These are phyloP conservation scores for Flaveria ramosissima DNA, from an alignment of 129 eudicot genomes.

Conservation along the genomic window DNA sequence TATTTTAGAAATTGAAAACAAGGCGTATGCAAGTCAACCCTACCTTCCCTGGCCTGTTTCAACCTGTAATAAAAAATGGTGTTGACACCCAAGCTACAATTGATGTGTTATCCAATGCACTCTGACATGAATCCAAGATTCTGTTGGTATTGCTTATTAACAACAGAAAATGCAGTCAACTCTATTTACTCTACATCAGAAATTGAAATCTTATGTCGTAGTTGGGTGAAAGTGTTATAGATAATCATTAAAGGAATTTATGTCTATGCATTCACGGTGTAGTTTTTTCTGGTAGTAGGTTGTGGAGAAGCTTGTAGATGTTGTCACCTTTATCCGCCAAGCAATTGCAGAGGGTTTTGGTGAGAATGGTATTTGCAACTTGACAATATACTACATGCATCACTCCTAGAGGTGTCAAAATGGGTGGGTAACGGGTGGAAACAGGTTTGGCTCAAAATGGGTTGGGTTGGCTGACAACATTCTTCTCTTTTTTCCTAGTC, in stretches of 20 bases:
- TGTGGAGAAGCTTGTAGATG: slow-evolving; percentile 93
- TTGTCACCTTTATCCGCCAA: slow-evolving; percentile 79
- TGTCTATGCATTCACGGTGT: neutral
- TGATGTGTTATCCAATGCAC: neutral
- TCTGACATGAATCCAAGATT: neutral
- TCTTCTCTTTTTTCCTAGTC: neutral
- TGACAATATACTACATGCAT: neutral
- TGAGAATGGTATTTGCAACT: slow-evolving; percentile 50
- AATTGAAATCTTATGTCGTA: too few relatives aligned
- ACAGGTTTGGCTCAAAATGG: neutral
- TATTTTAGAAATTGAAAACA: too few relatives aligned
- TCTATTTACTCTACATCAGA: too few relatives aligned
- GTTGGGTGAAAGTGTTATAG: neutral
- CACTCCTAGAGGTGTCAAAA: neutral
- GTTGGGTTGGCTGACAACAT: neutral
- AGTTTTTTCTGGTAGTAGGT: slow-evolving; percentile 44
- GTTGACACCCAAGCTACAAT: neutral
- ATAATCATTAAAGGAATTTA: neutral
- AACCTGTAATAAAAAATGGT: too few relatives aligned
- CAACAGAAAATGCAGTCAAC: neutral
- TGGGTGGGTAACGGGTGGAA: neutral
- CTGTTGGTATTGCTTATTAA: neutral
- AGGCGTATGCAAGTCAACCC: too few relatives aligned
- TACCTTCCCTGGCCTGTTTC: too few relatives aligned
- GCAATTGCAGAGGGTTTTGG: slow-evolving; percentile 69